A percentile compares a stretch with the other conserved stretches of the same genome.
Conservation (phyloP, 2,329 filamentous ascomycete species). For the Hymenoscyphus salicellus region DNA sequence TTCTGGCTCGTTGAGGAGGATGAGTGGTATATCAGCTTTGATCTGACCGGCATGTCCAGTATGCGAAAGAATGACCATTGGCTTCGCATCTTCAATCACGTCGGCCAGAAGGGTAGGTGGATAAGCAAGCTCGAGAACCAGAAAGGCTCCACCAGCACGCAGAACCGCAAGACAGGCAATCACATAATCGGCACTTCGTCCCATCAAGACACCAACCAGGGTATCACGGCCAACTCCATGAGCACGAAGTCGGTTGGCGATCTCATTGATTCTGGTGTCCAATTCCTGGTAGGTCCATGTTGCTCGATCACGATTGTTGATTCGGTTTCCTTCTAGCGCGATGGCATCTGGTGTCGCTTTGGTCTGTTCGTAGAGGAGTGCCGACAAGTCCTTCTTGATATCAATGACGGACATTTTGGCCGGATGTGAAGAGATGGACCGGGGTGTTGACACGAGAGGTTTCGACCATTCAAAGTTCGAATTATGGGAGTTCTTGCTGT, state of each 20-base stretch:
- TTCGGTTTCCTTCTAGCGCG: slow-evolving; percentile 66
- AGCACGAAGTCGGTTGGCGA: slow-evolving; percentile 61
- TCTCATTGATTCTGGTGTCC: slow-evolving; percentile 62
- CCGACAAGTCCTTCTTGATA: slow-evolving; percentile 67
- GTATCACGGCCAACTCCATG: slow-evolving; percentile 70
- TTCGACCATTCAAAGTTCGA: not conserved
- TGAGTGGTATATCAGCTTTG: slow-evolving; percentile 59
- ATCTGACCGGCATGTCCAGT: slow-evolving; percentile 63
- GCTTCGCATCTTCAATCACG: slow-evolving; percentile 72
- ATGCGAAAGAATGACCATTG: slow-evolving; percentile 68
- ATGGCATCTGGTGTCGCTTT: slow-evolving; percentile 64
- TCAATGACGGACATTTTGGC: slow-evolving; percentile 63
- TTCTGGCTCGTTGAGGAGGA: slow-evolving; percentile 57
- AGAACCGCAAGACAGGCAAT: slow-evolving; percentile 76
- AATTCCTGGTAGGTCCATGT: slow-evolving; percentile 70
- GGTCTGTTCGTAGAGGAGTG: slow-evolving; percentile 69
- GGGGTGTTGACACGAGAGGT: not conserved
- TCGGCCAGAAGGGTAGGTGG: slow-evolving; percentile 70
- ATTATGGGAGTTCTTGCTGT: not conserved
- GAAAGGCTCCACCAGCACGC: slow-evolving; percentile 73
- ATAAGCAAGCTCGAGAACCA: slow-evolving; percentile 77
- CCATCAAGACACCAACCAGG: slow-evolving; percentile 72
- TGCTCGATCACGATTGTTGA: slow-evolving; percentile 39
- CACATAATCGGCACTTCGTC: slow-evolving; percentile 74
- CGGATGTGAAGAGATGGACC: not conserved